Evolutionary conservation across 768 basidiomycete genomes (phyloP).

Genomic region (Tricholoma bakamatsutake): DNA sequence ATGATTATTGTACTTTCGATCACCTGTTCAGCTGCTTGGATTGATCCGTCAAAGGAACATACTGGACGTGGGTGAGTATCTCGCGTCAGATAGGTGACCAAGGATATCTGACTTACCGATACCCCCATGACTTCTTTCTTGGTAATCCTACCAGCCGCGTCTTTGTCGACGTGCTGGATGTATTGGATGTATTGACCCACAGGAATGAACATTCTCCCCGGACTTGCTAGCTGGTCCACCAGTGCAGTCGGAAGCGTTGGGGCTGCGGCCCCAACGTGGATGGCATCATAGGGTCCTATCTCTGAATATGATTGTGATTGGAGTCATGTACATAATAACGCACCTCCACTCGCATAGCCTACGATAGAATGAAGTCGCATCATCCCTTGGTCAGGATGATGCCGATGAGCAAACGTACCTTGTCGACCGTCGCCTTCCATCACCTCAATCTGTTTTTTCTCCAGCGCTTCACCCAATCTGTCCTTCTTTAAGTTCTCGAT

Average conservation of each 20-base stretch:
- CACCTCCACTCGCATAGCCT: conserved; percentile 33
- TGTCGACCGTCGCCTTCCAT: conserved; percentile 75
- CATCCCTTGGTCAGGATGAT: not conserved
- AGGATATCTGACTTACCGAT: conserved; percentile 45
- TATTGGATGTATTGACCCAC: conserved; percentile 60
- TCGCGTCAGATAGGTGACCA: not conserved
- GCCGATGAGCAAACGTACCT: conserved; percentile 33
- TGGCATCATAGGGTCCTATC: conserved; percentile 71
- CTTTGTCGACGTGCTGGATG: conserved; percentile 79
- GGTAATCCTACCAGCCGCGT: conserved; percentile 57
- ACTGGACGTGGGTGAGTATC: conserved; percentile 29
- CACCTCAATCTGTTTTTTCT: conserved; percentile 53
- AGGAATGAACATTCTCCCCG: conserved; percentile 90
- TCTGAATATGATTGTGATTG: not conserved
- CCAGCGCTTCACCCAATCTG: conserved; percentile 49
- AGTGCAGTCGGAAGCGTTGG: conserved; percentile 64
- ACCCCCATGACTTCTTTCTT: conserved; percentile 72
- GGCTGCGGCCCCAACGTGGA: conserved; percentile 94
- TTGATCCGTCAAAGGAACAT: conserved; percentile 65
- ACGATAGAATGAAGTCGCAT: not conserved
- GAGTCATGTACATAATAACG: conserved; percentile 2
- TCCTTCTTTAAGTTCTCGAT: conserved; percentile 61
- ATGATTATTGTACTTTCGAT: not conserved
- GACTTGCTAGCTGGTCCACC: conserved; percentile 69
- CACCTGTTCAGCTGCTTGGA: conserved; percentile 29